These are phyloP conservation scores for Gaeumannomyces sp. DNA, from an alignment of 2,329 filamentous ascomycete species.

Conservation along the genomic window DNA sequence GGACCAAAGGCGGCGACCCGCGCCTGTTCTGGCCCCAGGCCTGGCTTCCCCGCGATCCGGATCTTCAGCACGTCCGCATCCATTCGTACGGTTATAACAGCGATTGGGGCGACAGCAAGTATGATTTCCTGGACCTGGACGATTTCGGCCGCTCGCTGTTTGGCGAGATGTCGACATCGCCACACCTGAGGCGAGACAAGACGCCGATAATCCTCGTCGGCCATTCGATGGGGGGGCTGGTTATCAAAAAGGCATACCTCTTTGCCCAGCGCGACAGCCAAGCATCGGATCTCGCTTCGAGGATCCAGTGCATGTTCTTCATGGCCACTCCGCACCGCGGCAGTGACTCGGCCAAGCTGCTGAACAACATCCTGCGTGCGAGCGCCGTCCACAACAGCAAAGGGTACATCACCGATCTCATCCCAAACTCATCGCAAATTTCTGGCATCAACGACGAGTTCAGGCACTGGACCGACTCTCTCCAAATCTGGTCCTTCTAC, in stretches of 20 bases:
- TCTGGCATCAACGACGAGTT: conserved; percentile 39
- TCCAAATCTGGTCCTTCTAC: conserved; percentile 39
- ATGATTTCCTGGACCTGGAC: conserved; percentile 22
- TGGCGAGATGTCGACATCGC: conserved; percentile 24
- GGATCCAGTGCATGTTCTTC: conserved; percentile 31
- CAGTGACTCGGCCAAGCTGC: conserved; percentile 27
- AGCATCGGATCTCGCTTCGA: conserved; percentile 21
- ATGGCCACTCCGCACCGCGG: conserved; percentile 35
- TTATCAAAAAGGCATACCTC: conserved; percentile 31
- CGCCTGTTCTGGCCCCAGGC: conserved; percentile 29
- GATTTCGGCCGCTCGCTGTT: conserved; percentile 29
- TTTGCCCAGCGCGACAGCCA: conserved; percentile 20
- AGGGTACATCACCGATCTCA: conserved; percentile 20
- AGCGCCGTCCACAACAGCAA: conserved; percentile 11
- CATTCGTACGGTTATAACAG: conserved; percentile 31
- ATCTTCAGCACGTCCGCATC: conserved; percentile 25
- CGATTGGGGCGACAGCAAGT: conserved; percentile 20
- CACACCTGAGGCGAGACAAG: conserved; percentile 15
- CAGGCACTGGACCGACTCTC: conserved; percentile 27
- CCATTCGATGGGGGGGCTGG: conserved; percentile 40
- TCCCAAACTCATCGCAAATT: conserved; percentile 15
- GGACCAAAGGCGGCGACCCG: conserved; percentile 23
- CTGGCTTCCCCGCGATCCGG: conserved; percentile 27
- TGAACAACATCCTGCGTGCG: conserved; percentile 18
- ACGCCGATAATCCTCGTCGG: conserved; percentile 35